Conservation (phyloP, 2,329 filamentous ascomycete genomes). For the Blastomyces parvus region DNA sequence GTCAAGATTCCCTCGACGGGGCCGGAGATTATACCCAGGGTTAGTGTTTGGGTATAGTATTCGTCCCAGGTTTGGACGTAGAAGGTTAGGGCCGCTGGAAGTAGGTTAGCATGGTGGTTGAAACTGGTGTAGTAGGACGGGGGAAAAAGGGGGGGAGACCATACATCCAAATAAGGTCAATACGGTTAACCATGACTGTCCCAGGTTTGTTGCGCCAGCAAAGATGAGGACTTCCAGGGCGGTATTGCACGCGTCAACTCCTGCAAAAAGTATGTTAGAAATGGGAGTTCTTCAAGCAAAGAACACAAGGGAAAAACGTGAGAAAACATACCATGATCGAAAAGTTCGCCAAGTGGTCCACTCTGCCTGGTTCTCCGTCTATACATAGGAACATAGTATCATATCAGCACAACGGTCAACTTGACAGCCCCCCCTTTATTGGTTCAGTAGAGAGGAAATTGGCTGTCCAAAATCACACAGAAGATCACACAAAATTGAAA, state of each 20-base stretch:
- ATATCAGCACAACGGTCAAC: slow-evolving; percentile 1
- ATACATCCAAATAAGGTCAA: slow-evolving; percentile 70
- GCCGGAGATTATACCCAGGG: slow-evolving; percentile 81
- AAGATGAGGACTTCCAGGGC: slow-evolving; percentile 89
- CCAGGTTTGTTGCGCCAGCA: slow-evolving; percentile 82
- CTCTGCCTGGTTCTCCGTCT: slow-evolving; percentile 83
- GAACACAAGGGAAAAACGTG: neutral
- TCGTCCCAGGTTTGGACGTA: slow-evolving; percentile 99
- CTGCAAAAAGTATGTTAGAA: slow-evolving; percentile 25
- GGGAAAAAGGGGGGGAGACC: neutral
- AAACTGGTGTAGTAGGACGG: slow-evolving; percentile 21
- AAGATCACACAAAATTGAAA: neutral
- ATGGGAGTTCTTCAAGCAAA: neutral
- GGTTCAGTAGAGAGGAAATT: neutral
- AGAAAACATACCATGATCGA: slow-evolving; percentile 65
- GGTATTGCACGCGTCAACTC: slow-evolving; percentile 91
- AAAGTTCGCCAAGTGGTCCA: slow-evolving; percentile 88
- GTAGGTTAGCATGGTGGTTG: slow-evolving; percentile 3
- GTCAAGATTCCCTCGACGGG: slow-evolving; percentile 91
- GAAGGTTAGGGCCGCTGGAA: slow-evolving; percentile 77
- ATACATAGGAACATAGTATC: slow-evolving; percentile 7
- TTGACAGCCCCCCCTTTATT: neutral
- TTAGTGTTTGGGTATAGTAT: slow-evolving; percentile 94
- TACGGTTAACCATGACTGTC: slow-evolving; percentile 83
- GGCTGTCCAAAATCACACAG: neutral